These are phyloP conservation scores for Colletotrichum aenigma DNA, from an alignment of 2,329 filamentous ascomycete genomes.

Conservation along the genomic window DNA sequence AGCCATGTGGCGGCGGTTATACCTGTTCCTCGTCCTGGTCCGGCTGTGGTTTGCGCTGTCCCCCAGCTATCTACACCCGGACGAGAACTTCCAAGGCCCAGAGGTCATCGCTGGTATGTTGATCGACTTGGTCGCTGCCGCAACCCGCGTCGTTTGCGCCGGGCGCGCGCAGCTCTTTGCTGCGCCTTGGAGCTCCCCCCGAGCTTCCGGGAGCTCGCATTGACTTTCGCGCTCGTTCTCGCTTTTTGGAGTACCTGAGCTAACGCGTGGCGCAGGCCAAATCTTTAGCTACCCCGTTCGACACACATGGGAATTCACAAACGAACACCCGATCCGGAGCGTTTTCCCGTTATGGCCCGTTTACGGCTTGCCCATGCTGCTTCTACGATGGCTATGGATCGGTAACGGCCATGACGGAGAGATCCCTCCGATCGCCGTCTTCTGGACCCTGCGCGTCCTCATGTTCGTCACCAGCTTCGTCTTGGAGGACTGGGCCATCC, in stretches of 20 bases:
- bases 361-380: conserved; percentile 91
- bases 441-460: conserved; percentile 84
- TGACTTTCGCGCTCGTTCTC: conserved; percentile 8
- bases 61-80: conserved; percentile 95
- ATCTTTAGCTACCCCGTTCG: conserved; percentile 92
- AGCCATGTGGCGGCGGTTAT: conserved; percentile 89
- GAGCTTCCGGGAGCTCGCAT: conserved; percentile 5
- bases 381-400: conserved; percentile 91
- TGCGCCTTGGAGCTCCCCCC: conserved; percentile 1
- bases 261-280: conserved; percentile 64
- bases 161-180: not conserved
- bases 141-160: not conserved
- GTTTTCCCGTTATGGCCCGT: conserved; percentile 96
- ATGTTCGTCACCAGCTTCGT: conserved; percentile 98
- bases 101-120: conserved; percentile 89
- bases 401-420: conserved; percentile 79
- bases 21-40: conserved; percentile 82
- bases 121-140: not conserved
- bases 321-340: conserved; percentile 86
- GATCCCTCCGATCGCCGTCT: conserved; percentile 83
- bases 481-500: conserved; percentile 94
- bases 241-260: conserved; percentile 13
- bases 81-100: conserved; percentile 98
- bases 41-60: conserved; percentile 93
- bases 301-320: conserved; percentile 95